These are phyloP conservation scores for Stachybotrys chartarum DNA, from an alignment of 2,329 filamentous ascomycete species.

Conservation along the genomic window DNA sequence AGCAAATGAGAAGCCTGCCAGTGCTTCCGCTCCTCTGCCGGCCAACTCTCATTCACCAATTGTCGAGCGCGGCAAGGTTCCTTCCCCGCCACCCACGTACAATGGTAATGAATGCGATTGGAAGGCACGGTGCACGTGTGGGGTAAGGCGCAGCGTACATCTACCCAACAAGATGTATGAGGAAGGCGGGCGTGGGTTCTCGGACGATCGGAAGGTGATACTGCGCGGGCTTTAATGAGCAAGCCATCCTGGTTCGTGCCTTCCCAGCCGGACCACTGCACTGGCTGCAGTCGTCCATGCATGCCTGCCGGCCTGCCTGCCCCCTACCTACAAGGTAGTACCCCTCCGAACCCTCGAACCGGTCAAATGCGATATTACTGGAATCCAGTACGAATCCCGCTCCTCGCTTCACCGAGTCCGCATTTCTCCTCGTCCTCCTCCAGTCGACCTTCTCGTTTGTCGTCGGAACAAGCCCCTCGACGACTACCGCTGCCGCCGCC, in stretches of 20 bases:
- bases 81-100: no score
- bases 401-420: conserved; percentile 30
- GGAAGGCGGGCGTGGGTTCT: not conserved
- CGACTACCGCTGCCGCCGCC: conserved; percentile 10
- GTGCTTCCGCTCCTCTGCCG: no score
- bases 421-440: conserved; percentile 22
- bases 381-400: conserved; percentile 30
- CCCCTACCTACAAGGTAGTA: not conserved
- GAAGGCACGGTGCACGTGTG: not conserved
- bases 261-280: not conserved
- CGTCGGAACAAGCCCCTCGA: not conserved
- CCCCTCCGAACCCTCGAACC: conserved; percentile 26
- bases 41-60: no score
- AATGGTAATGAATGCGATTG: not conserved
- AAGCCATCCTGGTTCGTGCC: not conserved
- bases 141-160: no score
- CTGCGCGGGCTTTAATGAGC: not conserved
- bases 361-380: conserved; percentile 22
- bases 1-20: not conserved
- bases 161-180: no score
- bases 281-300: no score
- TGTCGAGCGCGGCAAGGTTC: no score
- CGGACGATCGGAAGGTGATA: not conserved
- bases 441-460: conserved; percentile 12
- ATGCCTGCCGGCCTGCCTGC: not conserved